A percentile compares a stretch with the other conserved stretches of the same genome.
phyloP scores from a whole-genome alignment of 2,329 filamentous ascomycete species.

The Mycosphaerelloides madeirae region DNA sequence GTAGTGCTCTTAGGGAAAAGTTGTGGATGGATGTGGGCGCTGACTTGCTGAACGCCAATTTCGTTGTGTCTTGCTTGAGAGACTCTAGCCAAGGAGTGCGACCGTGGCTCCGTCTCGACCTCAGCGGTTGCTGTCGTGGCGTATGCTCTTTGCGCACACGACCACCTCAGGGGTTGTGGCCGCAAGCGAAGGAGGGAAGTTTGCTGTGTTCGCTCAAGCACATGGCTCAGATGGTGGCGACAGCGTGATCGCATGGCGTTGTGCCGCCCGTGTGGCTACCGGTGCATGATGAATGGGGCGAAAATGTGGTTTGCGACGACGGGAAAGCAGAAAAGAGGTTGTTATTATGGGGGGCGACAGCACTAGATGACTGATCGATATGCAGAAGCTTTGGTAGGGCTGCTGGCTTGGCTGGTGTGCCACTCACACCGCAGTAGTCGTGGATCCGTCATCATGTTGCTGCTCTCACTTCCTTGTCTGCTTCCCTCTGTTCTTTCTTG shows the following conservation, averaged over 20 bases:
- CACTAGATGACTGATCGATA: background rate
- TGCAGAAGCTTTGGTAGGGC: no score
- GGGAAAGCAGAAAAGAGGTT: background rate
- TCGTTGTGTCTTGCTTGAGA: constrained; percentile 73
- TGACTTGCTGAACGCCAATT: constrained; percentile 91
- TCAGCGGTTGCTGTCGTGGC: constrained; percentile 16
- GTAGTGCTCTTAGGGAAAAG: constrained; percentile 60
- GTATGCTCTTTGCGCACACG: constrained; percentile 24
- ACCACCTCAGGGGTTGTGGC: constrained; percentile 25
- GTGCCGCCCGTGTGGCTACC: constrained; percentile 2
- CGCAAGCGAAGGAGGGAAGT: constrained; percentile 32
- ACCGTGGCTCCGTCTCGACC: constrained; percentile 2
- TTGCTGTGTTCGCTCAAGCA: constrained; percentile 34
- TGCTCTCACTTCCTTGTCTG: no score
- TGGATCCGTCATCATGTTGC: no score
- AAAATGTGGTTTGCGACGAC: background rate
- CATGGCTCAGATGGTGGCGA: constrained; percentile 26
- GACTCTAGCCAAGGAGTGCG: constrained; percentile 25
- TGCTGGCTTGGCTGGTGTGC: no score
- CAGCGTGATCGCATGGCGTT: constrained; percentile 32
- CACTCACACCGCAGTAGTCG: no score
- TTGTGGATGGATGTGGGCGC: constrained; percentile 74
- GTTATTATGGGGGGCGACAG: background rate
- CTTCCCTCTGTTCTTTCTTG: no score
- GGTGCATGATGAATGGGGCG: constrained; percentile 4